Evolutionary conservation across 768 basidiomycete species (phyloP), one percentile per base, ranked within the genome.

Genomic region (Brasilioporus rufonigricans): DNA sequence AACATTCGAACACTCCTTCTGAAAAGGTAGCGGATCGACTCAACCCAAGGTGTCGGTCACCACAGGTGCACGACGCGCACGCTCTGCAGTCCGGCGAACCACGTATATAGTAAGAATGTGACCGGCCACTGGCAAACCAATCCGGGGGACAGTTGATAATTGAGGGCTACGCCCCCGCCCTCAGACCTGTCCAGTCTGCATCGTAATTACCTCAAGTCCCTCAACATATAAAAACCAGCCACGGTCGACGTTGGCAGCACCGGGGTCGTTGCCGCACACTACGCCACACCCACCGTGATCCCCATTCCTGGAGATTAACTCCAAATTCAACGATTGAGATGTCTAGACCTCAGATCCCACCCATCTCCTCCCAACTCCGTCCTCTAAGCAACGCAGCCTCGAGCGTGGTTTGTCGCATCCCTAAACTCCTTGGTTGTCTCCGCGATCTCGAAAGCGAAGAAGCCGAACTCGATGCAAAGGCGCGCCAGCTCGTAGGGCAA

Each of bases 401-500:
- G 24, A 21, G 14, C 10, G 39, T 67, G 23, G 38, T 60, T 40
- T 44, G 14, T 51, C 59, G 48, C 18, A 55, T 67, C 26, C 52
- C 64, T 23, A 46, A 53, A 29, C 59, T 67, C 43, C 40, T 68
- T 53, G 52, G 38, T 13, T 62, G 51, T 38, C 62, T 64, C 23
- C 64, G 39, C 46, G 38, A 63, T 23, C 64, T 68, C 41, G 55
- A 67, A 39, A 43, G 33, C 5, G 66, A 67, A 47, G 66, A 67
- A 36, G 50, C 48, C 13, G 41, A 27, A 32, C 67, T 67, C 27
- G 53, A 66, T 4, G 44, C 52, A 16, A 62, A 46, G 21, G 61
- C 56, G 33, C 53, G 46, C 26, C 56, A 46, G n/a, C 56, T 67
- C 10, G 11, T 52, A 21, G 48, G n/a, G 14, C 56, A 48, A 14